Evolutionary conservation across 1,284 basidiomycete genomes (phyloP), one percentile per base, ranked within the genome.

Genomic region (Sporisorium reilianum): DNA sequence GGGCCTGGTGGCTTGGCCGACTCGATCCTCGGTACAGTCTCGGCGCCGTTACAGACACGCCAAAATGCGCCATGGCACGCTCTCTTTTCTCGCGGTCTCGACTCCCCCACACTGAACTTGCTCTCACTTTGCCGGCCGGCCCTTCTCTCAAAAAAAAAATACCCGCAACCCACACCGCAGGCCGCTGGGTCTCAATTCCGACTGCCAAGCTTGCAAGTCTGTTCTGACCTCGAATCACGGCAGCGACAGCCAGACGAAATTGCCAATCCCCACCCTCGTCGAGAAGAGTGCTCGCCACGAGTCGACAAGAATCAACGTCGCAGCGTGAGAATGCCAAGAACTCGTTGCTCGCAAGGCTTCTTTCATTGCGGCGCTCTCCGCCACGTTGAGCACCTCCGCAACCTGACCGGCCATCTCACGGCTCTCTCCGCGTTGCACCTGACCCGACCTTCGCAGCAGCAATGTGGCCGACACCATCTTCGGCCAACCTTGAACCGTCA

Each of bases 21-120:
- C 18, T 30, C 44, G 55, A 56, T 56, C 55, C 23, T 56, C 55
- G 55, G 32, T 40, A 40, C 34, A n/a, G 26, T 56, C 34, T 48
- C 55, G 55, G 55, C 44, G 55, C 34, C 55, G 55, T 20, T 46
- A n/a, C n/a, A n/a, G n/a, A n/a, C n/a, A n/a, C n/a, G n/a, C n/a
- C 28, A 45, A 12, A 45, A 23, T n/a, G n/a, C n/a, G n/a, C n/a
- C n/a, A n/a, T n/a, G n/a, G 25, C 36, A 36, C n/a, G n/a, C 8
- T 48, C 26, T 48, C 46, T 38, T 7, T 16, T 38, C 16, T 16
- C 28, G 10, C 25, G 12, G 18, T 25, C 44, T 45, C 44, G 42
- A 44, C 22, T 26, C 23, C 26, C 16, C 20, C 36, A 14, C 22
- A 30, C 16, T 22, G 12, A 34, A 34, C 9, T 16, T 20, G 25